These are phyloP conservation scores for Hypomontagnella submonticulosa DNA, from an alignment of 495 filamentous ascomycete genomes.

Conservation along the genomic window DNA sequence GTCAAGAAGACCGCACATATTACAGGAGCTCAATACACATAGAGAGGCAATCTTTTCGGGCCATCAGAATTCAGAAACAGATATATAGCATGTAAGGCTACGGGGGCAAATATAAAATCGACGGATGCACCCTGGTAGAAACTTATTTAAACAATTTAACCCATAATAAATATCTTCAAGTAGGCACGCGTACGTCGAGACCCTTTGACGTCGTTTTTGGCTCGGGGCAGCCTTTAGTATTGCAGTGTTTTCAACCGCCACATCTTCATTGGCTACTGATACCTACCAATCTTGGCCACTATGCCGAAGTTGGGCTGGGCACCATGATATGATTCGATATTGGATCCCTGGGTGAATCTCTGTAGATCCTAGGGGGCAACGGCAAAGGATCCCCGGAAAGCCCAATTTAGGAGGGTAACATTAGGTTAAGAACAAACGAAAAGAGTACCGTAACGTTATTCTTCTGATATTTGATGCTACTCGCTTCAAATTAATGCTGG, in stretches of 20 bases:
- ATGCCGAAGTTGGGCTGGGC: slow-evolving; percentile 34
- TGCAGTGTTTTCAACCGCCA: slow-evolving; percentile 40
- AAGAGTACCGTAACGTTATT: slow-evolving; percentile 18
- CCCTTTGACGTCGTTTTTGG: slow-evolving; percentile 29
- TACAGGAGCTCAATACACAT: background rate
- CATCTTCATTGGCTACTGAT: slow-evolving; percentile 33
- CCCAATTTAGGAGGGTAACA: slow-evolving; percentile 43
- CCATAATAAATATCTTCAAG: slow-evolving; percentile 7
- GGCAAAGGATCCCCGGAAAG: slow-evolving; percentile 20
- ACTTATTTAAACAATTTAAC: slow-evolving; percentile 15
- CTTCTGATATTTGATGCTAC: slow-evolving; percentile 12
- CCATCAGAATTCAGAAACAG: too few relatives aligned
- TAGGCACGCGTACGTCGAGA: background rate
- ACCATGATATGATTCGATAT: slow-evolving; percentile 31
- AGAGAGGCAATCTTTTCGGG: too few relatives aligned
- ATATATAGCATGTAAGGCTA: background rate
- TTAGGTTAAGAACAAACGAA: slow-evolving; percentile 34
- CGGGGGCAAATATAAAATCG: background rate
- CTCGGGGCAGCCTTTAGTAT: slow-evolving; percentile 31
- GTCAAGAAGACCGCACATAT: background rate
- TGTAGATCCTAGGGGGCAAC: slow-evolving; percentile 30
- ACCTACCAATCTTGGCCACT: slow-evolving; percentile 28
- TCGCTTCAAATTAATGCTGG: slow-evolving; percentile 7
- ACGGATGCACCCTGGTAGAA: background rate
- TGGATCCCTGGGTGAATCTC: slow-evolving; percentile 35